Conservation (phyloP, 1,139 yeast genomes). For the Taphrina confusa region DNA sequence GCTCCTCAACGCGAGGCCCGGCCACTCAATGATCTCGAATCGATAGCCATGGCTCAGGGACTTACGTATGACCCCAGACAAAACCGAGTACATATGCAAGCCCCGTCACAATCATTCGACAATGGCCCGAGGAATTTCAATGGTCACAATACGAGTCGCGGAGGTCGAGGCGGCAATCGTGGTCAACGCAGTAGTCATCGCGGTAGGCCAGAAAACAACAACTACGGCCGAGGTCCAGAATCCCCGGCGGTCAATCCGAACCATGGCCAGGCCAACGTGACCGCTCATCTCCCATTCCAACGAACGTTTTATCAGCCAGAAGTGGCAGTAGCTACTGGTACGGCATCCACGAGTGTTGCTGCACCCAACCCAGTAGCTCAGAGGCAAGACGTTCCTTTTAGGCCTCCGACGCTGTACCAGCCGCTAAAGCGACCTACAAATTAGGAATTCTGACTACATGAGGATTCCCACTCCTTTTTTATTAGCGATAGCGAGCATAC, state of each 20-base stretch:
- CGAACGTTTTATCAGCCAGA: conserved; percentile 15
- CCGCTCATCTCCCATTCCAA: too few relatives aligned
- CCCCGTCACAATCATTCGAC: not conserved
- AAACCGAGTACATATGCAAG: not conserved
- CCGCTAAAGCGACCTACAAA: conserved; percentile 14
- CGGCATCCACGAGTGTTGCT: too few relatives aligned
- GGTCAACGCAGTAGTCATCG: conserved; percentile 1
- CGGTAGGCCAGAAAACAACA: conserved; percentile 16
- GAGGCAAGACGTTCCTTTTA: not conserved
- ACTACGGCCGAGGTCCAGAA: conserved; percentile 12
- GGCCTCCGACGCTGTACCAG: conserved; percentile 7
- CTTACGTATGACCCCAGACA: conserved; percentile 10
- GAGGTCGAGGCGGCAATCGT: conserved; percentile 10
- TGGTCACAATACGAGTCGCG: not conserved
- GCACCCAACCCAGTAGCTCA: not conserved
- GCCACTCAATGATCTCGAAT: conserved; percentile 26
- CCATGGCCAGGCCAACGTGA: too few relatives aligned
- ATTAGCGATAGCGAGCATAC: conserved; percentile 12
- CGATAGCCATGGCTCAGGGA: conserved; percentile 26
- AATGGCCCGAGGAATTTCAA: not conserved
- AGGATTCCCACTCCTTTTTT: not conserved
- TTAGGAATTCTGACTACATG: too few relatives aligned
- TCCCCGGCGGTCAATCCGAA: not conserved
- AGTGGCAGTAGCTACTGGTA: too few relatives aligned
- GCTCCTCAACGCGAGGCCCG: conserved; percentile 1